Percentiles rank a stretch among this genome's conserved stretches.
Evolutionary conservation across 2,329 filamentous ascomycete species (phyloP).

Genomic region (Leptographium lundbergii): DNA sequence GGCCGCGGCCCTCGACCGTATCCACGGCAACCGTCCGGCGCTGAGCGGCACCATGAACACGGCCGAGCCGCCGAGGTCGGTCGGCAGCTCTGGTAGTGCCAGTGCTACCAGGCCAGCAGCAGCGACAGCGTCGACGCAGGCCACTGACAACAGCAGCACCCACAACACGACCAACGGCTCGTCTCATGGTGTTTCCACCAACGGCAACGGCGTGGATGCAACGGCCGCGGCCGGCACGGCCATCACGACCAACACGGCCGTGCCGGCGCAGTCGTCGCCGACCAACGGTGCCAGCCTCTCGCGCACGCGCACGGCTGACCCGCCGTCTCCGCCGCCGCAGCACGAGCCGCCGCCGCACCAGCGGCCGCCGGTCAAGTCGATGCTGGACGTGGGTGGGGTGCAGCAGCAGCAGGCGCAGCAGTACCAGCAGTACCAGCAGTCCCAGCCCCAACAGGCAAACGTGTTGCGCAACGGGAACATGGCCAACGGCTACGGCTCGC

Average conservation of each 20-base stretch:
- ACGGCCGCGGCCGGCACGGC: not conserved
- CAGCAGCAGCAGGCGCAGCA: not conserved
- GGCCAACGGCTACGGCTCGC: not conserved
- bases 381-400: slow-evolving; percentile 5
- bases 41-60: slow-evolving; percentile 3
- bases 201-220: not conserved
- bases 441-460: not conserved
- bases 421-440: not conserved
- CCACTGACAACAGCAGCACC: not conserved
- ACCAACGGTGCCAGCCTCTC: not conserved
- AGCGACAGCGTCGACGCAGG: not conserved
- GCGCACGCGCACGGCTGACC: slow-evolving; percentile 3
- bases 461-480: not conserved
- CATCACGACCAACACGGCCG: not conserved
- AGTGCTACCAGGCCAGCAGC: not conserved
- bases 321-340: slow-evolving; percentile 2
- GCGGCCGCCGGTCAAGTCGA: not conserved
- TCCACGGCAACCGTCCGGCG: slow-evolving; percentile 22
- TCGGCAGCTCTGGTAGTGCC: not conserved
- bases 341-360: slow-evolving; percentile 2
- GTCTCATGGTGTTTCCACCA: not conserved
- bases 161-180: slow-evolving; percentile 1
- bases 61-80: not conserved
- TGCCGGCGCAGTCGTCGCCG: not conserved
- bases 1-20: slow-evolving; percentile 47